These are phyloP conservation scores for Peribolospora kevripleyi DNA, from an alignment of 768 basidiomycete species.

Conservation along the genomic window DNA sequence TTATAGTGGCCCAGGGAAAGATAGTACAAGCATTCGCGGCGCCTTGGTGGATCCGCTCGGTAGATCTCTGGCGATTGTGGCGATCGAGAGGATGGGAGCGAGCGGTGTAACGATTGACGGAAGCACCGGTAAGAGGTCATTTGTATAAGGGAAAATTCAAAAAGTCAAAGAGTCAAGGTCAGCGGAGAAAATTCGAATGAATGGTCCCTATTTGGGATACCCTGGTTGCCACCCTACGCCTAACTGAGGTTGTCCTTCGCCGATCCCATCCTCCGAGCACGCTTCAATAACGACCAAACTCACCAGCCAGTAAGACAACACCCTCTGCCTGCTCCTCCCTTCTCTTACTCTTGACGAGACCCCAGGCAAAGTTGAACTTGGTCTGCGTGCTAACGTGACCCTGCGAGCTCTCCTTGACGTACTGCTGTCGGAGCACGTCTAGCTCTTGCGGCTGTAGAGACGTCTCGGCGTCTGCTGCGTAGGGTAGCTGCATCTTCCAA, in stretches of 20 bases:
- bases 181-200: too few species aligned
- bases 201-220: too few species aligned
- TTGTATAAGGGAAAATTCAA: too few species aligned
- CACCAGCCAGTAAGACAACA: slow-evolving; percentile 71
- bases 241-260: too few species aligned
- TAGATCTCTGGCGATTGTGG: slow-evolving; percentile 46
- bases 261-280: too few species aligned
- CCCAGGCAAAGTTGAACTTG: slow-evolving; percentile 96
- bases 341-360: slow-evolving; percentile 70
- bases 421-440: slow-evolving; percentile 24
- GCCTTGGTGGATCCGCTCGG: slow-evolving; percentile 54
- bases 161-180: too few species aligned
- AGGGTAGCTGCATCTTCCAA: too few species aligned
- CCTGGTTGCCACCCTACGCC: too few species aligned
- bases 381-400: slow-evolving; percentile 77
- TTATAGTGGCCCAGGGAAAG: slow-evolving; percentile 90
- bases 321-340: slow-evolving; percentile 76
- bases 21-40: slow-evolving; percentile 90
- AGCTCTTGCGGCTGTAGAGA: slow-evolving; percentile 2
- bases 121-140: too few species aligned
- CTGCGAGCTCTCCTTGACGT: slow-evolving; percentile 62
- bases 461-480: background rate
- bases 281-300: slow-evolving; percentile 4
- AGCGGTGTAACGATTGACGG: background rate
- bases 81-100: background rate